Evolutionary conservation across 768 basidiomycete genomes (phyloP).

Genomic region (Termitomyces sp.): DNA sequence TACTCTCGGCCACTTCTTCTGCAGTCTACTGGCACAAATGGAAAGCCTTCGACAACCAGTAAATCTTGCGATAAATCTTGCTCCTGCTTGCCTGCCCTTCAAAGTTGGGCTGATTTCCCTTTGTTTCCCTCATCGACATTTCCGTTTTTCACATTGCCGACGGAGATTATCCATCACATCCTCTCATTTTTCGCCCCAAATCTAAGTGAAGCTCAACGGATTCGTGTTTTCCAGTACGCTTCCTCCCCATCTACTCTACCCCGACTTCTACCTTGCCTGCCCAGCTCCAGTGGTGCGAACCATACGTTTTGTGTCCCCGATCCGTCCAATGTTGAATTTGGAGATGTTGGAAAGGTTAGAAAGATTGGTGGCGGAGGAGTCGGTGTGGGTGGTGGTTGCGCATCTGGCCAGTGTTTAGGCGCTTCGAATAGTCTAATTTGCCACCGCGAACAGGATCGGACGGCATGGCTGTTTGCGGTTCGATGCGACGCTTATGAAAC

Average conservation of each 20-base stretch:
- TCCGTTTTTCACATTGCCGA: constrained; percentile 42
- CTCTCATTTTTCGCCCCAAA: constrained; percentile 55
- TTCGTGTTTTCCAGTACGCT: constrained; percentile 51
- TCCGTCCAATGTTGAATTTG: constrained; percentile 25
- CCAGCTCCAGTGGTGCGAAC: background rate
- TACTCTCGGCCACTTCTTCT: constrained; percentile 50
- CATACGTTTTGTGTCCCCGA: constrained; percentile 27
- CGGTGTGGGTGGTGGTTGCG: constrained; percentile 21
- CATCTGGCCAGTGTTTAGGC: constrained; percentile 36
- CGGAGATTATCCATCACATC: constrained; percentile 54
- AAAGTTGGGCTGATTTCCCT: background rate
- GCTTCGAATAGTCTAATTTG: constrained; percentile 33
- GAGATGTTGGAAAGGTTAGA: constrained; percentile 7
- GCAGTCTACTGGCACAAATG: constrained; percentile 16
- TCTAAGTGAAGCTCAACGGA: constrained; percentile 52
- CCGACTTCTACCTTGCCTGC: constrained; percentile 18
- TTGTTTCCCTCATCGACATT: constrained; percentile 14
- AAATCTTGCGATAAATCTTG: constrained; percentile 1
- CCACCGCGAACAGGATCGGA: constrained; percentile 38
- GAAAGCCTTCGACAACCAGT: background rate
- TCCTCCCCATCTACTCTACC: constrained; percentile 44
- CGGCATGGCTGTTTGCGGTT: constrained; percentile 43
- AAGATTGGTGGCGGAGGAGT: constrained; percentile 17
- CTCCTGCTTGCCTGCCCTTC: background rate
- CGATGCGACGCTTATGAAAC: constrained; percentile 44